Percentiles rank a stretch among this genome's conserved stretches.
phyloP scores from a whole-genome alignment of 257 asterid species.

The Craterostigma plantagineum region DNA sequence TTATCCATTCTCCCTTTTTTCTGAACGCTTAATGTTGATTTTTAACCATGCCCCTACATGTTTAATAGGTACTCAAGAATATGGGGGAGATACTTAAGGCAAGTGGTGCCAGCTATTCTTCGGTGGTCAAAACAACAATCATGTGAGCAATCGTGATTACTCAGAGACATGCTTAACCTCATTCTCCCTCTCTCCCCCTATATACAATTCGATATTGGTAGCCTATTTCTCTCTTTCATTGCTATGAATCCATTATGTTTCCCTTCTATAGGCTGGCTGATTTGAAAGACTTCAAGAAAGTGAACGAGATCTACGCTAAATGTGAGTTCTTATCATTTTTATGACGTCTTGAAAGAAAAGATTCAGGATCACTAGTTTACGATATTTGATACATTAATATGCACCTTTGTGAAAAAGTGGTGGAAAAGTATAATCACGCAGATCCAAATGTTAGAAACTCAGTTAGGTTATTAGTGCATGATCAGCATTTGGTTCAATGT shows the following conservation, averaged over 20 bases:
- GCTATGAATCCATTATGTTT: background rate
- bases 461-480: too few relatives aligned
- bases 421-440: too few relatives aligned
- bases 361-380: too few relatives aligned
- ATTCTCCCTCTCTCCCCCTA: background rate
- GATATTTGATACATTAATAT: too few relatives aligned
- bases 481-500: too few relatives aligned
- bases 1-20: background rate
- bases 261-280: constrained; percentile 73
- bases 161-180: constrained; percentile 5
- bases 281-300: constrained; percentile 84
- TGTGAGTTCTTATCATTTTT: constrained; percentile 31
- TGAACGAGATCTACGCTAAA: constrained; percentile 85
- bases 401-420: too few relatives aligned
- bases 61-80: constrained; percentile 67
- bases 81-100: constrained; percentile 98
- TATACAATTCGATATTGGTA: background rate
- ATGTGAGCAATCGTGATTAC: constrained; percentile 29
- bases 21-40: too few relatives aligned
- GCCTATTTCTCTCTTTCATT: background rate
- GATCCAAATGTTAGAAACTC: too few relatives aligned
- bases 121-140: constrained; percentile 97
- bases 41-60: constrained; percentile 4
- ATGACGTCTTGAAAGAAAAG: too few relatives aligned
- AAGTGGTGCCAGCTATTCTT: constrained; percentile 66